A percentile compares a stretch with the other conserved stretches of the same genome.
Evolutionary conservation across 208 protist species (phyloP).

Genomic region (Wallacemonas sp.): DNA sequence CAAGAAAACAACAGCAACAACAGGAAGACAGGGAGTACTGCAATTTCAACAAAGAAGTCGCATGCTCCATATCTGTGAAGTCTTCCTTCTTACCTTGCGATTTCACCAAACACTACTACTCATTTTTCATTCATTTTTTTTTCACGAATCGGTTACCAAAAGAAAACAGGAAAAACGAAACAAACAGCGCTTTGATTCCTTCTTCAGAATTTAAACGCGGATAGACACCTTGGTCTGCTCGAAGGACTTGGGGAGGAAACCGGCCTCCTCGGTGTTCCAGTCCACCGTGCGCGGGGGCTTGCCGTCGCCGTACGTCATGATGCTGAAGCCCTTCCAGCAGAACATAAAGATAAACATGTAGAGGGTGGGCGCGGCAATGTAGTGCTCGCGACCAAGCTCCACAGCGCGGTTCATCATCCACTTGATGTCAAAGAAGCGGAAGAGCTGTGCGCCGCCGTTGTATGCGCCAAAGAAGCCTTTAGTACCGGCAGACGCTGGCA

Average conservation of each 20-base stretch:
- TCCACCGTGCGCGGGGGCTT: conserved; percentile 83
- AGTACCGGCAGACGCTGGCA: conserved; percentile 53
- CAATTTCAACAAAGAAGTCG: no score
- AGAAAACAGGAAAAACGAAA: conserved; percentile 3
- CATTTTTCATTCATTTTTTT: conserved; percentile 13
- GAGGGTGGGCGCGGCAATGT: conserved; percentile 81
- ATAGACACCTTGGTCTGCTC: conserved; percentile 66
- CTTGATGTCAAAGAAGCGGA: conserved; percentile 86
- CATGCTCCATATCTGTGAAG: not conserved
- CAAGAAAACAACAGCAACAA: no score
- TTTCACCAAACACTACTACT: not conserved
- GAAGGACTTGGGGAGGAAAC: conserved; percentile 75
- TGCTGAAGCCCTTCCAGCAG: conserved; percentile 79
- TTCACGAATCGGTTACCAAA: conserved; percentile 2
- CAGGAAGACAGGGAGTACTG: no score
- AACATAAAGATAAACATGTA: conserved; percentile 85
- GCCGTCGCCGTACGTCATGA: conserved; percentile 78
- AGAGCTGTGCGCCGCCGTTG: conserved; percentile 57
- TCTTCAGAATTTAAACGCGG: conserved; percentile 33
- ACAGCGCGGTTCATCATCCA: conserved; percentile 92
- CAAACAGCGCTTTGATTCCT: not conserved
- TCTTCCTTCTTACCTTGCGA: not conserved
- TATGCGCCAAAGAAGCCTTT: conserved; percentile 81
- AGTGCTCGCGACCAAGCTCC: conserved; percentile 81
- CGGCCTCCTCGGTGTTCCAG: conserved; percentile 88